phyloP scores from a whole-genome alignment of 352 stramenopile genomes.

The Thalassiosira allenii region DNA sequence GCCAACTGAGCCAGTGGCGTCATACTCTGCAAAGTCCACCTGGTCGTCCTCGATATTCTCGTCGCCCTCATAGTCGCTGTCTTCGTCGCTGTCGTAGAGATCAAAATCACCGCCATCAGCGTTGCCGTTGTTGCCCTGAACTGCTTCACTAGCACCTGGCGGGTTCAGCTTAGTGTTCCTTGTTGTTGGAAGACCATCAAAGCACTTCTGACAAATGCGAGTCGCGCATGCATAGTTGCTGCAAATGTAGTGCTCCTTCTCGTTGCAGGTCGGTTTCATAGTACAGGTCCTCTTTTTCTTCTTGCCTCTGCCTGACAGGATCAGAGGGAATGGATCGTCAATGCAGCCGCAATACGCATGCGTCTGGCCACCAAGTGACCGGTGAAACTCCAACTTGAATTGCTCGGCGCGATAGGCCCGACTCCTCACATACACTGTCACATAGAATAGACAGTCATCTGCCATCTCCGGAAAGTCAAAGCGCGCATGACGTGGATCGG shows the following conservation, averaged over 20 bases:
- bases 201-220: slow-evolving; percentile 4
- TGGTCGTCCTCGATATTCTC: not conserved
- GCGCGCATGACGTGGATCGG: not conserved
- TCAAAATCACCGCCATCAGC: not conserved
- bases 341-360: slow-evolving; percentile 18
- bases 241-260: slow-evolving; percentile 20
- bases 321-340: slow-evolving; percentile 9
- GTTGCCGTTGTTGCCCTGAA: not conserved
- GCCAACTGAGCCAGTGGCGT: not conserved
- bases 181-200: not conserved
- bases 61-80: not conserved
- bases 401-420: not conserved
- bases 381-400: slow-evolving; percentile 20
- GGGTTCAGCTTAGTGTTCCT: slow-evolving; percentile 5
- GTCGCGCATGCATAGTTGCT: slow-evolving; percentile 1
- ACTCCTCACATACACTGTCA: not conserved
- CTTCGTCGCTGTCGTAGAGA: not conserved
- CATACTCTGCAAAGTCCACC: not conserved
- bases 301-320: slow-evolving; percentile 11
- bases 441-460: not conserved
- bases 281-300: slow-evolving; percentile 5
- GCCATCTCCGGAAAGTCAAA: not conserved
- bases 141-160: not conserved
- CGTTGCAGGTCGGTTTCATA: slow-evolving; percentile 2
- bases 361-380: slow-evolving; percentile 14